Percentiles rank a stretch among this genome's conserved stretches.
These are phyloP conservation scores for Comarum palustre DNA, from an alignment of 306 rosid species.

Conservation along the genomic window DNA sequence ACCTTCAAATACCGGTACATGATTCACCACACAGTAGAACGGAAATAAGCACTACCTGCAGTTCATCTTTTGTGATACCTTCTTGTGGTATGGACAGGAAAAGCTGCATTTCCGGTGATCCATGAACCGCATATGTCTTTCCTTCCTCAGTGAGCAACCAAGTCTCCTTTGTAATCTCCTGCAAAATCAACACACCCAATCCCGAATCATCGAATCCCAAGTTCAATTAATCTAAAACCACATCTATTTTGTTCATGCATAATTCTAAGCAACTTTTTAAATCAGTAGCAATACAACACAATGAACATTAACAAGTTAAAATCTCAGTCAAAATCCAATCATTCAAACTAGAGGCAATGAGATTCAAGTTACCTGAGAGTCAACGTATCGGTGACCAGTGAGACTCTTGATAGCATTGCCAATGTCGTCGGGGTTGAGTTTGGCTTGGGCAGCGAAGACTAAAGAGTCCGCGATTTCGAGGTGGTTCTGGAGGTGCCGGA, in stretches of 20 bases:
- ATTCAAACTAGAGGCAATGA: neutral
- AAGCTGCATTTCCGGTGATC: conserved; percentile 76
- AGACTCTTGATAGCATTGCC: conserved; percentile 78
- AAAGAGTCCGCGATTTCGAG: conserved; percentile 63
- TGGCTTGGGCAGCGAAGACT: conserved; percentile 49
- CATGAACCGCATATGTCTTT: conserved; percentile 51
- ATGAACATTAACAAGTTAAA: too few relatives aligned
- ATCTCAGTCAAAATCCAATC: too few relatives aligned
- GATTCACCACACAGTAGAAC: neutral
- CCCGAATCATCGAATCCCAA: too few relatives aligned
- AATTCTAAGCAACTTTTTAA: too few relatives aligned
- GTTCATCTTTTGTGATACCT: conserved; percentile 74
- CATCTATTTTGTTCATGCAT: too few relatives aligned
- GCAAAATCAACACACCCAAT: too few relatives aligned
- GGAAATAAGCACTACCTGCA: conserved; percentile 43
- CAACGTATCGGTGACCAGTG: conserved; percentile 73
- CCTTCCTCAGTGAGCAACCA: conserved; percentile 61
- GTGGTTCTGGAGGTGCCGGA: conserved; percentile 53
- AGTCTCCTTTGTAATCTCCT: too few relatives aligned
- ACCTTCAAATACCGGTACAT: neutral
- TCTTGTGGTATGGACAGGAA: conserved; percentile 69
- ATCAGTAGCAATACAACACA: too few relatives aligned
- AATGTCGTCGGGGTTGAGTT: conserved; percentile 62
- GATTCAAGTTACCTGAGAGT: conserved; percentile 44
- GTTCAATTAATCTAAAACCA: too few relatives aligned